phyloP scores from a whole-genome alignment of 2,329 filamentous ascomycete species.

The Trichoderma arundinaceum region DNA sequence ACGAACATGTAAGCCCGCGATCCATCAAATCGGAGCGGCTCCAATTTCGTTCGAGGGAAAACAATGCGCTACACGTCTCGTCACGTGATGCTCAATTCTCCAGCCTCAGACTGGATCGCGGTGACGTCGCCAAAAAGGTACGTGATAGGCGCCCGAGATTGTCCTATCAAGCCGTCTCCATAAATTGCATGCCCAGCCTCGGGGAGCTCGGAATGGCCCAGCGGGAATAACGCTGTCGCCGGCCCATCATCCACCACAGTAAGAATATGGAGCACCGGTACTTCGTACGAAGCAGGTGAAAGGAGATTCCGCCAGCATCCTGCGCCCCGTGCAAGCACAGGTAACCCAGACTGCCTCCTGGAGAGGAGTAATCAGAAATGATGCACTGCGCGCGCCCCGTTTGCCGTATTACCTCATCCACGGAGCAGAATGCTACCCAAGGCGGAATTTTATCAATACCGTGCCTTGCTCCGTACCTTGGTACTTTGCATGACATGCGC shows the following conservation, averaged over 20 bases:
- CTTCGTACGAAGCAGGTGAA: background rate
- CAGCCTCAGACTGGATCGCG: constrained; percentile 1
- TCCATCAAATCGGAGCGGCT: constrained; percentile 25
- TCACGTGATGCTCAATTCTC: constrained; percentile 18
- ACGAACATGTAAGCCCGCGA: background rate
- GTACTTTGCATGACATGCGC: too few species aligned
- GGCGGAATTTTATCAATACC: background rate
- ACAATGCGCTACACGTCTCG: too few species aligned
- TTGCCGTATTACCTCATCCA: constrained; percentile 7
- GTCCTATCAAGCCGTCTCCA: constrained; percentile 2
- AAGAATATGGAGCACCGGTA: background rate
- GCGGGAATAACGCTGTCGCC: background rate
- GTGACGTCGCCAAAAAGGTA: constrained; percentile 17
- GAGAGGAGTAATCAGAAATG: too few species aligned
- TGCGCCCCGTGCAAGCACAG: background rate
- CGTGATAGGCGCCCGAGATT: constrained; percentile 3
- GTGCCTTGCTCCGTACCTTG: too few species aligned
- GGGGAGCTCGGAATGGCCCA: constrained; percentile 16
- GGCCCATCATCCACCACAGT: too few species aligned
- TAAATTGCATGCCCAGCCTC: constrained; percentile 17
- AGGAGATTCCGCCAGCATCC: background rate
- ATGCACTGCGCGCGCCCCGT: too few species aligned
- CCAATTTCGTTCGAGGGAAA: background rate
- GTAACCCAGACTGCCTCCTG: background rate
- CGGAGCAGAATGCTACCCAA: constrained; percentile 13